Base-by-base conservation (phyloP, 2,329 filamentous ascomycete genomes). In the Monosporascus sp. region DNA sequence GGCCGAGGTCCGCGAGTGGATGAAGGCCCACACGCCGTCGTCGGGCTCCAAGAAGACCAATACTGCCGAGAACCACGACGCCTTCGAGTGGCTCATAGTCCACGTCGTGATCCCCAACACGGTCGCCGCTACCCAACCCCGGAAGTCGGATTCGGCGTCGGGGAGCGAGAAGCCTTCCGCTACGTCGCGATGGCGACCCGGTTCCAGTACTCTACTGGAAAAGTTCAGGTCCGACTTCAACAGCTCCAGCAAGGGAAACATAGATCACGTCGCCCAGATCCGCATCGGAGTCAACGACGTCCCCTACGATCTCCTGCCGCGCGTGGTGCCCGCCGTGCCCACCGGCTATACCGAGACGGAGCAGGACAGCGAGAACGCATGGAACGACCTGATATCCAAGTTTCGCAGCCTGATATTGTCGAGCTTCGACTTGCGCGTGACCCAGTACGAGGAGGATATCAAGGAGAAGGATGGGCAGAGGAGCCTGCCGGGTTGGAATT, bases 401-500 rank as follows among this genome's bases (percentile, higher is more conserved):
- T 81, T 97, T 63, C 97, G 97, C 73, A 84, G 82, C 49, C 77
- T 91, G 25, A 97, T 99, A 49, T 74, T 99, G 25, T 82, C 83
- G 6, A 96, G 92, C 1, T 99, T 99, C 66, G 93, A 97, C 71
- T 79, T 86, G 61, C 84, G 94, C 8, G 94, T 99, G 1, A 85
- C 83, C 20, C 93, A 97, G 64, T 99, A 99, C 68, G 94, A 99
- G 70, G 92, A 97, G 55, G 94, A 99, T 61, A 96, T 99, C 60
- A 88, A 90, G 57, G 94, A 97, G 69, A 94, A 92, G 65, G 93
- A 97, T 62, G 82, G 87, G 0, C 92, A 97, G 68, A 82, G 93
- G 47, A 85, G 78, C 37, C 73, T 99, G 18, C 94, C 94, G 0
- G 94, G 94, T 0, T 99, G 94, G 94, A 99, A 99, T 66, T 99